A percentile compares a stretch with the other conserved stretches of the same genome.
phyloP scores from a whole-genome alignment of 768 basidiomycete species.

The Agaricus blazei region DNA sequence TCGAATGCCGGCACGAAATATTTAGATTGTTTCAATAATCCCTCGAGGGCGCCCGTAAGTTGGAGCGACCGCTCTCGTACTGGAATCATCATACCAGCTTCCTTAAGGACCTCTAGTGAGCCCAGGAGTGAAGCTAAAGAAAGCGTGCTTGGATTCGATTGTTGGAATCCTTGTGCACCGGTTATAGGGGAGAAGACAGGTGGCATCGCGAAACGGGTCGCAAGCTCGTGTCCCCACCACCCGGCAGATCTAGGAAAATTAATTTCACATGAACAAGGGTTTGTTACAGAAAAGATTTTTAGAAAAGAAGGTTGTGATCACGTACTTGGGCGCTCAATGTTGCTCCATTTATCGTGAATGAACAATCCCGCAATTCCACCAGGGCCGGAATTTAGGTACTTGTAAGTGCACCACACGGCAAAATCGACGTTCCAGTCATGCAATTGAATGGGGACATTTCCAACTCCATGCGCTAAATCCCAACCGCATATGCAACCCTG shows the following conservation, averaged over 20 bases:
- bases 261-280: conserved; percentile 6
- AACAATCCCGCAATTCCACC: conserved; percentile 96
- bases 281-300: neutral
- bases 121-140: conserved; percentile 78
- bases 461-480: conserved; percentile 94
- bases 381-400: conserved; percentile 94
- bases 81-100: conserved; percentile 67
- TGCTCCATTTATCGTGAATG: conserved; percentile 79
- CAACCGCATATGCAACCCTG: conserved; percentile 94
- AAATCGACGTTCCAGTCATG: conserved; percentile 97
- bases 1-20: conserved; percentile 53
- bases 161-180: conserved; percentile 94
- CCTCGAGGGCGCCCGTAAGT: conserved; percentile 71
- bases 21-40: conserved; percentile 51
- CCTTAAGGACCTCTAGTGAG: conserved; percentile 74
- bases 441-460: conserved; percentile 85
- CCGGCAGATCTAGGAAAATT: conserved; percentile 66
- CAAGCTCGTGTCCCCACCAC: conserved; percentile 95
- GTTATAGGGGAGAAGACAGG: conserved; percentile 74
- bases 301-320: conserved; percentile 10
- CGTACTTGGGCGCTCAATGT: conserved; percentile 55
- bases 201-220: conserved; percentile 90
- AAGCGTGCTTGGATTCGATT: conserved; percentile 90
- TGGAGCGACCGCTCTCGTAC: conserved; percentile 65
- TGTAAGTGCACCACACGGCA: conserved; percentile 99